Base-by-base conservation (phyloP, 177 flowering plant species). In the Tripterygium wilfordii region DNA sequence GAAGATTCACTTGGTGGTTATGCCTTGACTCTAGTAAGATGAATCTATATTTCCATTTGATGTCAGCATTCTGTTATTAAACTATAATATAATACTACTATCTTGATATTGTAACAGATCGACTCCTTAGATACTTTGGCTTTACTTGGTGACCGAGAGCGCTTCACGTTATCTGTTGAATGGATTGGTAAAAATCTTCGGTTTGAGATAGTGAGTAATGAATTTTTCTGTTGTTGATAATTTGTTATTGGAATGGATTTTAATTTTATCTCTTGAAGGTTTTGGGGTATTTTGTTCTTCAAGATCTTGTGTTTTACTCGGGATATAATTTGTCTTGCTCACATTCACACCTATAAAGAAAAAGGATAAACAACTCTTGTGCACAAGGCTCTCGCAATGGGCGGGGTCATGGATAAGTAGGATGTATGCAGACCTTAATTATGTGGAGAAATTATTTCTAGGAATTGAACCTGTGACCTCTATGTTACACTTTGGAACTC, bases 1-100 rank as follows among this genome's bases (percentile, higher is more conserved):
- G 99, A 84, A 75, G 96, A 92, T 51, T 58, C 88, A 1, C 78
- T 92, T 51, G 99, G 99, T 58, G 88, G 95, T 54, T 92, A 92
- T 77, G 99, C 96, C 47, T 77, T 92, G 50, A 92, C 99, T 52
- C 76, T 92, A 66, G 99, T 89, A 66, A 74, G 67, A 52, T 10
- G 20, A 22, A 40, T 2, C 20, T 28, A 28, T 36, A 14, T 36
- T 9, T 17, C 14, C 10, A 29, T 17, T 41, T 26, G 13, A 16
- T 46, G 32, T 14, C 10, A 6, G 10, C 6, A 24, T 20, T 10
- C 29, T 40, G 20, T 24, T 43, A 14, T 24, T 45, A 22, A 51
- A n/a, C 18, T 33, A 5, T 41, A 25, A 7, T 42, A 5, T 54
- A 36, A 57, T 48, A 19, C 22, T 60, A 33, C 8, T 19, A 26